Conservation (phyloP, 176 grass and related monocot species). For the Aegilops umbellulata region DNA sequence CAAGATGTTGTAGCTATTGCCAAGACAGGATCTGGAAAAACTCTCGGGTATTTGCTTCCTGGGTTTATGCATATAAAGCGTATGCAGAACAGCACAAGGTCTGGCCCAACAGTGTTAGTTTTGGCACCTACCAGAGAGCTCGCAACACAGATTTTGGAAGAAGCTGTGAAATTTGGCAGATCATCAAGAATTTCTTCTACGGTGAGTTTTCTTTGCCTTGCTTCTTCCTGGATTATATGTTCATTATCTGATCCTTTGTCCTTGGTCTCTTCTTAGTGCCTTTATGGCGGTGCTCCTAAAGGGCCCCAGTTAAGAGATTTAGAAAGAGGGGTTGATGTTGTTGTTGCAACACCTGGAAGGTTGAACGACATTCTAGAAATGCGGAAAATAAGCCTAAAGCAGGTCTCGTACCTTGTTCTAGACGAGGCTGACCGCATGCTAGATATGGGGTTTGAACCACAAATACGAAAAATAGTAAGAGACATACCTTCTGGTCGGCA, state of each 20-base stretch:
- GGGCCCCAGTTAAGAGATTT: slow-evolving; percentile 89
- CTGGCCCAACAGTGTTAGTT: slow-evolving; percentile 86
- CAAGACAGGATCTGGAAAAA: slow-evolving; percentile 98
- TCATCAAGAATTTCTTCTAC: slow-evolving; percentile 87
- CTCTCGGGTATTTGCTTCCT: slow-evolving; percentile 91
- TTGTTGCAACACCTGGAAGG: slow-evolving; percentile 98
- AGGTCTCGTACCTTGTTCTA: slow-evolving; percentile 80
- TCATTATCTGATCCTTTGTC: slow-evolving; percentile 9
- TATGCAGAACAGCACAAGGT: slow-evolving; percentile 62
- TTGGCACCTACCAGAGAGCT: slow-evolving; percentile 96
- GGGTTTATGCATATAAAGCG: slow-evolving; percentile 93
- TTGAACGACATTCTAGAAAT: slow-evolving; percentile 97
- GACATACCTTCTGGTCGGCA: slow-evolving; percentile 72
- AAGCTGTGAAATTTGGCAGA: slow-evolving; percentile 88
- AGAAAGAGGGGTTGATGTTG: slow-evolving; percentile 92
- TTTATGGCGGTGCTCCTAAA: slow-evolving; percentile 98
- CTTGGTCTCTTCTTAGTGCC: slow-evolving; percentile 53
- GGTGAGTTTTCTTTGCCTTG: slow-evolving; percentile 35
- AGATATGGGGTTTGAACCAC: slow-evolving; percentile 94
- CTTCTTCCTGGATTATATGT: slow-evolving; percentile 6
- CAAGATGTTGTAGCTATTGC: slow-evolving; percentile 97
- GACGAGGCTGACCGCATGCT: slow-evolving; percentile 88
- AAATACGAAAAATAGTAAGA: slow-evolving; percentile 93
- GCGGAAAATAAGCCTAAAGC: slow-evolving; percentile 65
- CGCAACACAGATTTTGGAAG: slow-evolving; percentile 90